Evolutionary conservation across 352 stramenopile genomes (phyloP).

Genomic region (Peronosclerospora sorghi): DNA sequence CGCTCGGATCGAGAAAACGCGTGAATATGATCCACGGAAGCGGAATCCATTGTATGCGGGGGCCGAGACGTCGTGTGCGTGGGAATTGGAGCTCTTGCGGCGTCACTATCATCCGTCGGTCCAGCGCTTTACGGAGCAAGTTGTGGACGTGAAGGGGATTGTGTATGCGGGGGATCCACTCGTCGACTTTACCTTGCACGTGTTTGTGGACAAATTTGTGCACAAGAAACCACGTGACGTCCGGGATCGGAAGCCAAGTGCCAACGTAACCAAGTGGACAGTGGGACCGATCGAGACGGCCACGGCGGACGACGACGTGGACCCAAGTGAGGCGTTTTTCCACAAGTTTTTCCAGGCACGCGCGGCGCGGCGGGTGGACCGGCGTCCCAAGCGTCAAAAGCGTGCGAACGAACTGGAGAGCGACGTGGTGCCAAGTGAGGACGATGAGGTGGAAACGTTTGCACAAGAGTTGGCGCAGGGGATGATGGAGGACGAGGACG

Average conservation of each 20-base stretch:
- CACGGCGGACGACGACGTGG: constrained; percentile 48
- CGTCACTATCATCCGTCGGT: constrained; percentile 97
- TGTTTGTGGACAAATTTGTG: constrained; percentile 98
- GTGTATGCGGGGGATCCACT: constrained; percentile 41
- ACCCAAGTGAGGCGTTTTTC: constrained; percentile 86
- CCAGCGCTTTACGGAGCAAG: constrained; percentile 80
- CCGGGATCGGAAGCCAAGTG: not conserved
- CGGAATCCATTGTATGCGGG: constrained; percentile 80
- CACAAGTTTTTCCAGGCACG: constrained; percentile 90
- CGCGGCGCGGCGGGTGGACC: constrained; percentile 1
- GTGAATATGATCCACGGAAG: constrained; percentile 82
- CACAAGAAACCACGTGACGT: constrained; percentile 90
- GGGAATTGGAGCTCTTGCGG: constrained; percentile 88
- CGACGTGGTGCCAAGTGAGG: constrained; percentile 56
- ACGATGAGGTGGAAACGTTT: constrained; percentile 81
- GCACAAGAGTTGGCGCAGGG: constrained; percentile 82
- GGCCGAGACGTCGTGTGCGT: constrained; percentile 70
- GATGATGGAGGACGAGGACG: constrained; percentile 82
- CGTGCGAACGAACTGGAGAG: constrained; percentile 19
- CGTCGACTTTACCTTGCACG: constrained; percentile 92
- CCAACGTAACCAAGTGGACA: not conserved
- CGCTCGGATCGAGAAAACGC: constrained; percentile 16
- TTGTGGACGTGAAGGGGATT: constrained; percentile 66
- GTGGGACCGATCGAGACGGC: not conserved
- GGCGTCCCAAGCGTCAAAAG: too few relatives aligned